Conservation (phyloP, 2,329 filamentous ascomycete species). For the Fusarium torreyae region DNA sequence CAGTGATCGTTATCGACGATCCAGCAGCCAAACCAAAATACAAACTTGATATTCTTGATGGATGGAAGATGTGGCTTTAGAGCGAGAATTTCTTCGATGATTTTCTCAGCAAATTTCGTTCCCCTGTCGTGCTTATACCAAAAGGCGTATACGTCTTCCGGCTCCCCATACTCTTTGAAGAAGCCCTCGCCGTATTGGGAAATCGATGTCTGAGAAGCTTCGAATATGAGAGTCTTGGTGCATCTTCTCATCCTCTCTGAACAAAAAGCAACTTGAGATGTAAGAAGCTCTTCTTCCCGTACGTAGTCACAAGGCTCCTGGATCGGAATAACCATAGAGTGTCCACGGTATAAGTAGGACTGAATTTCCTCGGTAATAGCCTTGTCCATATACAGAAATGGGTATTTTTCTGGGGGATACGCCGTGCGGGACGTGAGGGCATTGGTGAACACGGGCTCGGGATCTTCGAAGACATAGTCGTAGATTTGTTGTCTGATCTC, state of each 20-base stretch:
- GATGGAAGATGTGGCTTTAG: not conserved
- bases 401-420: not conserved
- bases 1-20: accelerated
- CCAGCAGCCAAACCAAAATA: conserved; percentile 1
- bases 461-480: not conserved
- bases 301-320: not conserved
- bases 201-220: not conserved
- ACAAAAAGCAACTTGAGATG: not conserved
- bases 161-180: not conserved
- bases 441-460: not conserved
- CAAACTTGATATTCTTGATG: not conserved
- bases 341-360: not conserved
- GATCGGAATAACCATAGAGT: not conserved
- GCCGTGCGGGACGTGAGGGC: not conserved
- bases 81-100: not conserved
- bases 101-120: not conserved
- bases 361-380: not conserved
- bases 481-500: conserved; percentile 7
- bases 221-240: not conserved
- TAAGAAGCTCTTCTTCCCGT: not conserved
- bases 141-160: accelerated
- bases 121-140: not conserved
- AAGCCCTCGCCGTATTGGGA: not conserved
- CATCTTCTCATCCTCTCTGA: conserved; percentile 8
- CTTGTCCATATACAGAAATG: conserved; percentile 2